A percentile compares a stretch with the other conserved stretches of the same genome.
These are phyloP conservation scores for Annulohypoxylon maeteangense DNA, from an alignment of 495 filamentous ascomycete genomes.

Conservation along the genomic window DNA sequence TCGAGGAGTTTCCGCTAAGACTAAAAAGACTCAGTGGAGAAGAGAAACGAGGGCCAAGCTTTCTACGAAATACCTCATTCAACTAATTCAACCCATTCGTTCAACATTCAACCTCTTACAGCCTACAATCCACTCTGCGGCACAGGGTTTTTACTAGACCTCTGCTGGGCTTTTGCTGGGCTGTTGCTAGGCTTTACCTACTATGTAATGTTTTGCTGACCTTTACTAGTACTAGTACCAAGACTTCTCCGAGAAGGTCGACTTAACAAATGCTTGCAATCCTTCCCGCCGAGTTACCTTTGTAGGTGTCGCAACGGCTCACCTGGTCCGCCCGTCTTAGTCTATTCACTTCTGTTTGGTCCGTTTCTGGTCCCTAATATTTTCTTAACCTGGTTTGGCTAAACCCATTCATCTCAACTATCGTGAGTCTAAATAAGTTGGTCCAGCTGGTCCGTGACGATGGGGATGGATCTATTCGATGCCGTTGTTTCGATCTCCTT, in stretches of 20 bases:
- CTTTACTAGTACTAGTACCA: no score
- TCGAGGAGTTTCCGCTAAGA: slow-evolving; percentile 42
- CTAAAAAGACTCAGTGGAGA: slow-evolving; percentile 44
- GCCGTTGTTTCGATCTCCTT: slow-evolving; percentile 23
- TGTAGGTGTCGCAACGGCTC: slow-evolving; percentile 39
- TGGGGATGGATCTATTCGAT: slow-evolving; percentile 32
- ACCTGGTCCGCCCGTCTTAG: slow-evolving; percentile 23
- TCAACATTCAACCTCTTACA: slow-evolving; percentile 16
- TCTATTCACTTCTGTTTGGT: slow-evolving; percentile 22
- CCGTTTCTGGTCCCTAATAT: slow-evolving; percentile 32
- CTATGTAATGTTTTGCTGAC: no score
- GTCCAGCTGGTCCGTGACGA: slow-evolving; percentile 11
- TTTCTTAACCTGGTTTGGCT: slow-evolving; percentile 33
- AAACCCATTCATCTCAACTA: slow-evolving; percentile 39
- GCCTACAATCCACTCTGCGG: slow-evolving; percentile 32
- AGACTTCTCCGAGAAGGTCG: slow-evolving; percentile 18
- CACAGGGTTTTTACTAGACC: no score
- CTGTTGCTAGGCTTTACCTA: no score
- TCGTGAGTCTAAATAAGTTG: slow-evolving; percentile 40
- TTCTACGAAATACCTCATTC: slow-evolving; percentile 47
- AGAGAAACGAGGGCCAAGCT: slow-evolving; percentile 35
- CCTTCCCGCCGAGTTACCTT: slow-evolving; percentile 44
- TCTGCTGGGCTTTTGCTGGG: slow-evolving; percentile 42
- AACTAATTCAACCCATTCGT: no score
- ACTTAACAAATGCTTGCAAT: slow-evolving; percentile 33